Base-by-base conservation (phyloP, 768 basidiomycete genomes). In the Tremella fuciformis region DNA sequence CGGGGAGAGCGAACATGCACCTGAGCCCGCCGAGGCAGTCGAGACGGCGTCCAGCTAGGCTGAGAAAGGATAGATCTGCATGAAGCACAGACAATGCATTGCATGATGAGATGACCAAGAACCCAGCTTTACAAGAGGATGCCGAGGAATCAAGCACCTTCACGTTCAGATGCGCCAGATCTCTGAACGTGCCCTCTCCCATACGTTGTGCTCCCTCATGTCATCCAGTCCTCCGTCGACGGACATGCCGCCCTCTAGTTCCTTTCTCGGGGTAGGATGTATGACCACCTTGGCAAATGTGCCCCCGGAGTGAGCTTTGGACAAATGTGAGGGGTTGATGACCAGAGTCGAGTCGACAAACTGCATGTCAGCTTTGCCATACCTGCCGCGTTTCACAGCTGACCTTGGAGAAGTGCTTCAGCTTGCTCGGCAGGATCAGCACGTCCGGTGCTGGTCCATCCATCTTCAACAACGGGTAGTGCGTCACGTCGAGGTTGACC, bases 361-460 rank as follows among this genome's bases (percentile, higher is more conserved):
- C 93, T 96, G 62, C n/a, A 46, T 15, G n/a, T 46, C 22, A 46
- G 42, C 42, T n/a, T 22, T 46, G 42, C n/a, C 6, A 22, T 55
- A 42, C 1, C 34, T 6, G 29, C 9, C 65, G 16, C n/a, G n/a
- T n/a, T n/a, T n/a, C n/a, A n/a, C n/a, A 8, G 64, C 80, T 40
- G 21, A 90, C 92, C 83, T 91, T 94, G 16, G 84, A 81, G 73
- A 98, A 98, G 18, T 92, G 87, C 76, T 89, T 92, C 53, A 98
- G 80, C 50, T 86, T 82, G 75, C 91, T 93, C 0, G 96, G 91
- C 1, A 93, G 71, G 47, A 99, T 83, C 42, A 98, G 79, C 3
- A 98, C 83, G 71, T 94, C 88, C 1, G 91, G 93, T 0, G 84
- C 85, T 51, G 78, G 79, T 25, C 81, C 82, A 3, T 82, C 78